These are phyloP conservation scores for Kalanchoe fedtschenkoi DNA, from an alignment of 164 flowering plant species.

Conservation along the genomic window DNA sequence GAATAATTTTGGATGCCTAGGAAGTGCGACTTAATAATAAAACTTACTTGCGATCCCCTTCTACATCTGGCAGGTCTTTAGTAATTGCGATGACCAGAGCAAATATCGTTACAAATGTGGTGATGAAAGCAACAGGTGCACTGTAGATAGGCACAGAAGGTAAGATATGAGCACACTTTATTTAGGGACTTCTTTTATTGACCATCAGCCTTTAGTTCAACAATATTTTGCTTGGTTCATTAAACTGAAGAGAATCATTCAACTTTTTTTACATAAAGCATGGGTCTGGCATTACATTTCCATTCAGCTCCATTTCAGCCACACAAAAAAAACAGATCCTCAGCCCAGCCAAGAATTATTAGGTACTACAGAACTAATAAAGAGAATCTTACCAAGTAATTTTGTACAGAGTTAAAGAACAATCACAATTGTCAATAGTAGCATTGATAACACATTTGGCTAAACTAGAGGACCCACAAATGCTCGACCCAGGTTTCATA, in stretches of 20 bases:
- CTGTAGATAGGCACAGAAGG: conserved; percentile 33
- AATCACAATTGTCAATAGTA: neutral
- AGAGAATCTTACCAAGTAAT: neutral
- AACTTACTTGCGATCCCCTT: conserved; percentile 97
- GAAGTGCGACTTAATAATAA: neutral
- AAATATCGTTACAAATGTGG: conserved; percentile 82
- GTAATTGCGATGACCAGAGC: conserved; percentile 97
- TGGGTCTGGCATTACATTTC: no score
- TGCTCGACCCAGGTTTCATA: neutral
- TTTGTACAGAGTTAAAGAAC: neutral
- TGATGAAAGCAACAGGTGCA: conserved; percentile 85
- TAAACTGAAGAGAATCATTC: no score
- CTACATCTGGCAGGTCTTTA: conserved; percentile 97
- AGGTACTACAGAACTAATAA: neutral
- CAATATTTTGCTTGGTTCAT: no score
- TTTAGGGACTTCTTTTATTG: no score
- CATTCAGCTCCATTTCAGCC: no score
- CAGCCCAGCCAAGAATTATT: no score
- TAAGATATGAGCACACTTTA: neutral
- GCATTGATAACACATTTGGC: neutral
- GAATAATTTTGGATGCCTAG: neutral
- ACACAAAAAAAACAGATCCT: no score
- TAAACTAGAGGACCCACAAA: neutral
- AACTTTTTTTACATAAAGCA: no score
- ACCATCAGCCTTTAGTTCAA: no score